phyloP scores from a whole-genome alignment of 495 filamentous ascomycete species.

The Penicillium longicatenatum region DNA sequence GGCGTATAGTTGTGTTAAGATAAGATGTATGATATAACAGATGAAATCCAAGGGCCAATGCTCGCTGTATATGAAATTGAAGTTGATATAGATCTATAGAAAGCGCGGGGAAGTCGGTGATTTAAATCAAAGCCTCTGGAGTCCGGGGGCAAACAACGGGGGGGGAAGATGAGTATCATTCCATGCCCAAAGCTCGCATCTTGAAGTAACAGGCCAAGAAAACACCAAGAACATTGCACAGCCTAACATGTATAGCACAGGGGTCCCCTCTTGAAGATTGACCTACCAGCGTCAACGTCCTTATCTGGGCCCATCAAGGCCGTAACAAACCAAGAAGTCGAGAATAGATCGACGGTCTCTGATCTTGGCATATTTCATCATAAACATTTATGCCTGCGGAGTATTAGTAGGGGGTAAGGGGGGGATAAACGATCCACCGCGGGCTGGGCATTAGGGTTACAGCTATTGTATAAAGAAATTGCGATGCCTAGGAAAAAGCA shows the following conservation, averaged over 20 bases:
- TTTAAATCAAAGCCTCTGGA: neutral
- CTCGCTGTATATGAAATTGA: neutral
- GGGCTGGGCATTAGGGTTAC: conserved; percentile 15
- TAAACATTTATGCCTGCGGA: no score
- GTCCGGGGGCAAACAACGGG: neutral
- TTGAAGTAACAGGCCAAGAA: conserved; percentile 18
- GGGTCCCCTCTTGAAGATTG: conserved; percentile 3
- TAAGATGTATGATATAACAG: neutral
- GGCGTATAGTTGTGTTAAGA: neutral
- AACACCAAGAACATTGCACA: conserved; percentile 17
- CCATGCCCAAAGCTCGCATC: neutral
- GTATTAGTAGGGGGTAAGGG: neutral
- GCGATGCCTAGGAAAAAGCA: conserved; percentile 24
- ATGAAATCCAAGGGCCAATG: neutral
- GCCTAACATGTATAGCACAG: conserved; percentile 1
- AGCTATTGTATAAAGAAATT: conserved; percentile 15
- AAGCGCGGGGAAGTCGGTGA: neutral
- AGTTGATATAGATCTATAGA: neutral
- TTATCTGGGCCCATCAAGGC: conserved; percentile 22
- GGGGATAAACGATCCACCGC: conserved; percentile 13
- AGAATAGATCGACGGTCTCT: conserved; percentile 18
- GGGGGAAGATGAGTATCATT: neutral
- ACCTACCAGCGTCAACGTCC: conserved; percentile 24
- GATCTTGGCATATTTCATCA: conserved; percentile 15
- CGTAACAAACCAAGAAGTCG: conserved; percentile 11